Evolutionary conservation across 2,329 filamentous ascomycete species (phyloP), one percentile per base, ranked within the genome.

Genomic region (Fusarium acutatum): DNA sequence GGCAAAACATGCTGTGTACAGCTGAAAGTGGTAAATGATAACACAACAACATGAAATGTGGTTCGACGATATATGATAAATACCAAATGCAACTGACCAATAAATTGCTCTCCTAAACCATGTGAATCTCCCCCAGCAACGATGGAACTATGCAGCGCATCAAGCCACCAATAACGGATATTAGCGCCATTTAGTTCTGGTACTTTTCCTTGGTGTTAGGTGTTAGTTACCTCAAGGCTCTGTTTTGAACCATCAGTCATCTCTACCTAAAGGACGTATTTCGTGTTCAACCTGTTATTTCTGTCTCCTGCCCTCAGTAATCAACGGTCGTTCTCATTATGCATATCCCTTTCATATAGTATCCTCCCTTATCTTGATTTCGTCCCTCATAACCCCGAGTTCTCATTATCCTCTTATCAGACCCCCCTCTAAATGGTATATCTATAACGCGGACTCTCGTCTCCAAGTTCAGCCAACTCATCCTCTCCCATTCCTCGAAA

Each of bases 361-460:
- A 35, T 40, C 44, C 13, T 53, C 37, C n/a, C 41, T 49, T 13
- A 47, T 37, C n/a, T 34, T 35, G 10, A 14, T 28, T 43, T 49
- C 37, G 35, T 50, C 49, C 20, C 38, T 53, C 22, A 38, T 46
- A 34, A 49, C n/a, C 41, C 14, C 30, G 44, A 49, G 7, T 34
- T 20, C 12, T 22, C 50, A 49, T 40, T 54, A 24, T 52, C 53
- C 37, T 38, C 38, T 53, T 40, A 15, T 15, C 40, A 46, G 9
- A 13, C 6, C n/a, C 30, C 30, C 24, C 34, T 50, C 18, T 72
- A 83, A 58, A 80, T 80, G 34, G 86, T 86, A 71, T 86, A 88
- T 57, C 81, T 80, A 73, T 83, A 88, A 47, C 81, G 81, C 35
- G 86, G 87, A 41, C 86, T 88, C 60, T 88, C 86, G 26, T 88